Evolutionary conservation across 192 early-diverging fungal species (phyloP), one percentile per base, ranked within the genome.

Genomic region (Gigaspora rosea): DNA sequence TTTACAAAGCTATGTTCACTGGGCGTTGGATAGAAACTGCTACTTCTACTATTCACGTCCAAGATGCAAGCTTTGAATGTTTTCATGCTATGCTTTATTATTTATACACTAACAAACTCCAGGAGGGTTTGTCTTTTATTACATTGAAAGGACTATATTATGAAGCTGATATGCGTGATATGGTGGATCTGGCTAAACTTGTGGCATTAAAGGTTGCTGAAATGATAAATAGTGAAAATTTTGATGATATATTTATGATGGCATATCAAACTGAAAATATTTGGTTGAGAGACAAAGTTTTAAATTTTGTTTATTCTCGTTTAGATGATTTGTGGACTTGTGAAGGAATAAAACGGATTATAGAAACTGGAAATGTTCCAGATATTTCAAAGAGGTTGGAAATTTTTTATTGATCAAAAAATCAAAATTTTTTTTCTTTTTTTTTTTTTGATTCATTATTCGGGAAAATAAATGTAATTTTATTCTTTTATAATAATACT

Each of bases 161-260:
- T 18, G 63, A 65, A 16, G 63, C 63, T 18, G 36, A 65, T 41
- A 65, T 65, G 32, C 18, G 63, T 18, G 11, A 65, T 36, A 65
- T 65, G 12, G 35, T 18, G 35, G 63, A 65, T 41, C 35, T 65
- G 63, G 22, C 12, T 65, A 16, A n/a, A 65, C 8, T 41, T 8
- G 63, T 47, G 1, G 63, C 63, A 41, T 15, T 18, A 35, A 65
- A 18, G 36, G 36, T 65, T 16, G 36, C 36, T 6, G 36, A 18
- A 41, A 35, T 41, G 63, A 46, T 65, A 18, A 35, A 16, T 11
- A 46, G 36, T 65, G 63, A 65, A n/a, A 65, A 46, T 65, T 65
- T 27, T 27, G 16, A 18, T 65, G 63, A 65, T 18, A 18, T 65
- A 15, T 65, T 65, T 7, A 16, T 65, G 12, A 65, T 65, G 32